Base-by-base conservation (phyloP, 306 rosid genomes). In the Bauhinia variegata region DNA sequence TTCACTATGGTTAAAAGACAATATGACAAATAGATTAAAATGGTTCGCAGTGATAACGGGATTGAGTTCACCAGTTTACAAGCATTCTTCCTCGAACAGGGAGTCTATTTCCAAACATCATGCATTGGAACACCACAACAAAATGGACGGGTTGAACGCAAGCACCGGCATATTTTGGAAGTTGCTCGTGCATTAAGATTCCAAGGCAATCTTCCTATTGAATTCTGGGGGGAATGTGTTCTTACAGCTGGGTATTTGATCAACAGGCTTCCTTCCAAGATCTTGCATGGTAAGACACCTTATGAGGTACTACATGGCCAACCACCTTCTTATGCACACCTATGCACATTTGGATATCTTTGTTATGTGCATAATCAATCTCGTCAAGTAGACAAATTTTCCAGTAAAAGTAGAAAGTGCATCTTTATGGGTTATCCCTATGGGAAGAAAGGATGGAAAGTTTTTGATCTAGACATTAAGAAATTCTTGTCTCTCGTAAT, bases 341-440 rank as follows among this genome's bases (percentile, higher is more conserved):
- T n/a, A 12, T 8, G 32, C 5, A 63, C 54, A 18, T 68, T 68
- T 55, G 44, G 65, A 2, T 68, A 53, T 55, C 10, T 5, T 0
- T 68, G 64, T 42, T 68, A 53, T 55, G 17, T 9, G 3, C 39
- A 52, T 6, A 54, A 60, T 2, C 43, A 54, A 53, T 7, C 73
- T 10, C 5, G n/a, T 7, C 2, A 51, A 57, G 7, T 13, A n/a
- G n/a, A n/a, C n/a, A n/a, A n/a, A n/a, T n/a, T n/a, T n/a, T n/a
- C n/a, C n/a, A n/a, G n/a, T n/a, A n/a, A n/a, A n/a, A n/a, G n/a
- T n/a, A n/a, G n/a, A n/a, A n/a, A n/a, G n/a, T n/a, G n/a, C n/a
- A n/a, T 57, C 3, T 70, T 57, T 36, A 2, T 70, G 11, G 67
- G 60, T 15, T 70, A 70, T 6, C 67, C 75, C 6, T 12, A 44